Base-by-base conservation (phyloP, 2,329 filamentous ascomycete genomes). In the Claviceps arundinis region DNA sequence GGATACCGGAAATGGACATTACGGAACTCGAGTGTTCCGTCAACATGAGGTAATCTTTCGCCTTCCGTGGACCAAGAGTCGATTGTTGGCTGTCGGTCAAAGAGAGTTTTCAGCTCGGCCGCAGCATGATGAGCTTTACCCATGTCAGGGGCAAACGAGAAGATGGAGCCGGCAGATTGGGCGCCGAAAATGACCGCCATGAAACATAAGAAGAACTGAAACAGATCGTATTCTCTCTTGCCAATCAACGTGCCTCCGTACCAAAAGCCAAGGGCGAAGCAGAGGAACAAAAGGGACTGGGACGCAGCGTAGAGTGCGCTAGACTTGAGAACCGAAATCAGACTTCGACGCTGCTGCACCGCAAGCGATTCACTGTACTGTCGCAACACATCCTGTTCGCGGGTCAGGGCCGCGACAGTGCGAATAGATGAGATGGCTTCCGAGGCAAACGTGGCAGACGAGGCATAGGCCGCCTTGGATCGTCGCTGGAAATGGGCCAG, bases 1-100 rank as follows among this genome's bases (percentile, higher is more conserved):
- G 91, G 90, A 62, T 97, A 98, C 43, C 89, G 81, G 77, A 96
- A 97, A 65, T 95, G 89, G 2, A 97, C 89, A 58, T 94, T 83
- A 19, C 86, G 82, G 72, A 98, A 95, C 65, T 97, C 89, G 56
- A 98, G 80, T 13, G 76, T 77, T 26, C 90, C 91, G 19, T 93
- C 80, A 24, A 91, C 76, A 2, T 73, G 62, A 1, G 78, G 68
- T 6, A 94, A 59, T 2, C 68, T 70, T 17, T 80, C 76, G 16
- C 89, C 89, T 1, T 84, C 80, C 0, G 75, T 59, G 0, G 84
- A 86, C 87, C 88, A 94, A 0, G 82, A 81, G 63, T 95, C 90
- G 58, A 97, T 93, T 2, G 72, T 69, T 0, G 93, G 91, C 58
- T 85, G 77, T 54, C 85, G 81, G 62, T 96, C 89, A 59, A 95